Evolutionary conservation across 768 basidiomycete genomes (phyloP).

Genomic region (Phaeolepiota aurea): DNA sequence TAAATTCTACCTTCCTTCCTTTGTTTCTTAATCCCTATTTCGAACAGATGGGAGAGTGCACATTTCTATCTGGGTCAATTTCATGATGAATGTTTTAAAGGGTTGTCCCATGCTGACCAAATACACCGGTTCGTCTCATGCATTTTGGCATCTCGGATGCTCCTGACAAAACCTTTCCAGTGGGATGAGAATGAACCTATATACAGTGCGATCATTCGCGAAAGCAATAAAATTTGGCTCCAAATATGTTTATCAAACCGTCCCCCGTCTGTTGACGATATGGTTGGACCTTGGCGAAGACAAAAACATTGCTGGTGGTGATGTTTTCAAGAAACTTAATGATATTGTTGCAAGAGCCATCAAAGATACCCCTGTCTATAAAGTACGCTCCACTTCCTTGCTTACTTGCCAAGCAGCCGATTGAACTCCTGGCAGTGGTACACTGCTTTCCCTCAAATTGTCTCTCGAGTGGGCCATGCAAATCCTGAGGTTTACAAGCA

Average conservation of each 20-base stretch:
- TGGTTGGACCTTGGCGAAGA: constrained; percentile 91
- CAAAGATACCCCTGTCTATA: constrained; percentile 64
- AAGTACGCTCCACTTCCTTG: constrained; percentile 33
- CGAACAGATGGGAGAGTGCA: constrained; percentile 70
- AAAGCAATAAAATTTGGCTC: constrained; percentile 75
- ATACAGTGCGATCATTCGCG: constrained; percentile 59
- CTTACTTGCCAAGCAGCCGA: constrained; percentile 1
- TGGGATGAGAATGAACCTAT: constrained; percentile 52
- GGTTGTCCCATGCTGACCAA: constrained; percentile 36
- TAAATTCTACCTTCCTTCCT: constrained; percentile 16
- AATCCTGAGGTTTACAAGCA: constrained; percentile 52
- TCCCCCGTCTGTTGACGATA: constrained; percentile 88
- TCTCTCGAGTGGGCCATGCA: constrained; percentile 81
- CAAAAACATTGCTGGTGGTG: constrained; percentile 15
- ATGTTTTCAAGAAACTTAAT: constrained; percentile 50
- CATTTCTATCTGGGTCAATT: constrained; percentile 84
- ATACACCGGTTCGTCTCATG: constrained; percentile 29
- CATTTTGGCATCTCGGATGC: background rate
- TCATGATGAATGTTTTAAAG: constrained; percentile 72
- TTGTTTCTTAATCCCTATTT: constrained; percentile 2
- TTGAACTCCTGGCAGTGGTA: constrained; percentile 60
- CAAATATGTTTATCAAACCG: constrained; percentile 93
- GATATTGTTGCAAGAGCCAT: constrained; percentile 45
- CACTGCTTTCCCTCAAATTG: constrained; percentile 94
- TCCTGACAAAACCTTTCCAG: constrained; percentile 21